A percentile compares a stretch with the other conserved stretches of the same genome.
These are phyloP conservation scores for Coemansia sp. DNA, from an alignment of 192 early-diverging fungal genomes.

Conservation along the genomic window DNA sequence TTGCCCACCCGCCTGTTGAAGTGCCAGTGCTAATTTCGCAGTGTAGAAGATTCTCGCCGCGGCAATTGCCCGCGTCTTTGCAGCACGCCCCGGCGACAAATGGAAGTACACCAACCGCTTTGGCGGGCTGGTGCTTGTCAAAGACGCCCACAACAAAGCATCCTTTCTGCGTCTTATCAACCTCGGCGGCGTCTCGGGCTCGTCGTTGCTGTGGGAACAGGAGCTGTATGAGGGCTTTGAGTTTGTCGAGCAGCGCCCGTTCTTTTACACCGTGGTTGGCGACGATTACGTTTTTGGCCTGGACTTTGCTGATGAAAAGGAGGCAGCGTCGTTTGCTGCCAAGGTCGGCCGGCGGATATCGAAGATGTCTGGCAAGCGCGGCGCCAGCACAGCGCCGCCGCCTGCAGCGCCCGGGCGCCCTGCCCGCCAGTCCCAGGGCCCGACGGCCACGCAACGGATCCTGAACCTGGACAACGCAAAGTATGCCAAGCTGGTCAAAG, in stretches of 20 bases:
- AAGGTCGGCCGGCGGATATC: constrained; percentile 52
- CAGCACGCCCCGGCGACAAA: constrained; percentile 64
- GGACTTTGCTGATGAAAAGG: constrained; percentile 68
- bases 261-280: constrained; percentile 69
- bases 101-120: constrained; percentile 71
- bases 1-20: neutral
- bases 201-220: constrained; percentile 75
- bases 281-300: constrained; percentile 68
- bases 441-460: constrained; percentile 62
- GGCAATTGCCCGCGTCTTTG: constrained; percentile 71
- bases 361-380: constrained; percentile 20
- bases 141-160: constrained; percentile 61
- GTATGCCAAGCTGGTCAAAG: constrained; percentile 69
- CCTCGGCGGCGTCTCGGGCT: constrained; percentile 49
- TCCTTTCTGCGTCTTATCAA: constrained; percentile 73
- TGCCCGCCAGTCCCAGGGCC: constrained; percentile 16
- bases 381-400: constrained; percentile 10
- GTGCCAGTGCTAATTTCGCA: neutral
- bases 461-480: constrained; percentile 67
- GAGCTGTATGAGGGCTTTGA: constrained; percentile 74
- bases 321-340: constrained; percentile 63
- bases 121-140: constrained; percentile 69
- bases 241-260: constrained; percentile 59
- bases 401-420: constrained; percentile 4
- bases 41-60: constrained; percentile 75